Evolutionary conservation across 2,329 filamentous ascomycete species (phyloP).

Genomic region (Dothideomycetidae sp.): DNA sequence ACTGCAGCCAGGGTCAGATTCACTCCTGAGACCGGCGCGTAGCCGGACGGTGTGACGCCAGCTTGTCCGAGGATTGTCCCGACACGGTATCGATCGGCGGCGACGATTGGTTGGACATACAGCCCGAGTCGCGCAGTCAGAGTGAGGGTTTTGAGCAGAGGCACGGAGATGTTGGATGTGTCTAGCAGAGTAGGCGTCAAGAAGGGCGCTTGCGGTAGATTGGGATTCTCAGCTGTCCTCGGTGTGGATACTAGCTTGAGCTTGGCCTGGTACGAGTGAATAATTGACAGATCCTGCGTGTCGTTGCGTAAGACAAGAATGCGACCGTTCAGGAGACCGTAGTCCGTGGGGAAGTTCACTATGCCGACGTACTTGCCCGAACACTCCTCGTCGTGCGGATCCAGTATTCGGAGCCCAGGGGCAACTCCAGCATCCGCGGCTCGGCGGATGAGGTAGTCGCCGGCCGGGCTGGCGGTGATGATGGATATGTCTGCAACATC

Average conservation of each 20-base stretch:
- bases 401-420: background rate
- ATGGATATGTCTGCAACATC: constrained; percentile 10
- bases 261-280: constrained; percentile 11
- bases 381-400: background rate
- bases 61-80: constrained; percentile 8
- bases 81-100: constrained; percentile 8
- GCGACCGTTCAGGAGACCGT: constrained; percentile 12
- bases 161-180: constrained; percentile 5
- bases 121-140: constrained; percentile 9
- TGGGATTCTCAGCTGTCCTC: background rate
- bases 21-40: constrained; percentile 4
- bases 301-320: constrained; percentile 10
- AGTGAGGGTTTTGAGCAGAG: constrained; percentile 4
- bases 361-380: constrained; percentile 4
- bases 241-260: constrained; percentile 3
- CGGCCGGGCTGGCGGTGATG: constrained; percentile 8
- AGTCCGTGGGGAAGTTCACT: constrained; percentile 10
- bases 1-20: constrained; percentile 7
- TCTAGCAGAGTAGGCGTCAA: constrained; percentile 10
- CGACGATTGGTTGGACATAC: constrained; percentile 10
- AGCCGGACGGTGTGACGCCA: constrained; percentile 9
- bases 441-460: constrained; percentile 11
- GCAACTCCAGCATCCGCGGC: constrained; percentile 6
- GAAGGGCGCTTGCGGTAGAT: no score
- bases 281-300: constrained; percentile 4